Percentiles rank a stretch among this genome's conserved stretches.
Conservation (phyloP, 768 basidiomycete genomes). For the Podaxis sp. region DNA sequence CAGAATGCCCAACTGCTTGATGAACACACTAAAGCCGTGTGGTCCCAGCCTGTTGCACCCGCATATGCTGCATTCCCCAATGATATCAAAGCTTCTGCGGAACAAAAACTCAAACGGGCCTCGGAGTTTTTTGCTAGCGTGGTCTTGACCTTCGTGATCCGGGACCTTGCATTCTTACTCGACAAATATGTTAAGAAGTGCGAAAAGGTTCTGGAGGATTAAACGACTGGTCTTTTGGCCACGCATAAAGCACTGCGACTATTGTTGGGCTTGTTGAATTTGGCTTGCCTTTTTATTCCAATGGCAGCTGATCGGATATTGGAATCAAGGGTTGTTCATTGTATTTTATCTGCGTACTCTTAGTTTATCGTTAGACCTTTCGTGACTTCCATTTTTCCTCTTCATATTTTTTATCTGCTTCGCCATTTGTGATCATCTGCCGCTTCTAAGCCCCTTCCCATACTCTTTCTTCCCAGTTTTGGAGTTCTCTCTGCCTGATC, state of each 20-base stretch:
- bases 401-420: conserved; percentile 20
- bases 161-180: conserved; percentile 77
- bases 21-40: conserved; percentile 76
- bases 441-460: not conserved
- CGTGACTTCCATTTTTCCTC: conserved; percentile 21
- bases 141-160: conserved; percentile 84
- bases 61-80: conserved; percentile 67
- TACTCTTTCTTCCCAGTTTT: not conserved
- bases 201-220: conserved; percentile 89
- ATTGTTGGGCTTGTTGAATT: not conserved
- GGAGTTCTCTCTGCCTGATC: not conserved
- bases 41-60: conserved; percentile 61
- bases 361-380: conserved; percentile 23
- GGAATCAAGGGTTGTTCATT: conserved; percentile 15
- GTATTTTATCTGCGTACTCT: conserved; percentile 24
- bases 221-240: conserved; percentile 15
- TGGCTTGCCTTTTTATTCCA: not conserved
- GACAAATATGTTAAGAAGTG: conserved; percentile 95
- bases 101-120: conserved; percentile 70
- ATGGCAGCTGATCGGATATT: not conserved
- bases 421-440: conserved; percentile 24
- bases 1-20: conserved; percentile 75
- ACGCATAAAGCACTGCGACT: not conserved
- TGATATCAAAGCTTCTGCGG: conserved; percentile 60
- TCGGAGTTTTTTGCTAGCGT: conserved; percentile 93